A percentile compares a stretch with the other conserved stretches of the same genome.
Conservation (phyloP, 2,329 filamentous ascomycete genomes). For the Clonostachys solani region DNA sequence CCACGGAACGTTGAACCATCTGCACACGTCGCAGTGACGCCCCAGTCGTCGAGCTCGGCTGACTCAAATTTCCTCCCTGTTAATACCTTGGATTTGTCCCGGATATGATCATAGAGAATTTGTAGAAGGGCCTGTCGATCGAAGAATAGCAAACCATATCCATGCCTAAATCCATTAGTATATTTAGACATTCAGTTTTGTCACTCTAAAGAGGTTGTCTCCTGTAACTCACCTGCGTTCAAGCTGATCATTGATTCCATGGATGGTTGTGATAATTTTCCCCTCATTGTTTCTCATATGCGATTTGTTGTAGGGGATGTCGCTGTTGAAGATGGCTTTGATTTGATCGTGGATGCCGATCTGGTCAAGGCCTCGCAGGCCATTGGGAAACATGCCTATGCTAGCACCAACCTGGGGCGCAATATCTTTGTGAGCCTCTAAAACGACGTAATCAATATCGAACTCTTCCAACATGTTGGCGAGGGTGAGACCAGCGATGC, state of each 20-base stretch:
- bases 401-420: constrained; percentile 41
- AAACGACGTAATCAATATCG: constrained; percentile 41
- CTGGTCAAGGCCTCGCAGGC: constrained; percentile 42
- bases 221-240: too few species aligned
- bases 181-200: too few species aligned
- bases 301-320: neutral
- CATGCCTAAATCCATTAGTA: neutral
- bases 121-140: neutral
- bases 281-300: neutral
- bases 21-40: neutral
- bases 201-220: too few species aligned
- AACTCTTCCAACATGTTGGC: constrained; percentile 32
- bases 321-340: neutral
- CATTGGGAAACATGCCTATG: constrained; percentile 38
- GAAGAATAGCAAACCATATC: neutral
- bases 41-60: neutral
- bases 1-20: neutral
- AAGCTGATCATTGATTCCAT: too few species aligned
- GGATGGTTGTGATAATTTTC: too few species aligned
- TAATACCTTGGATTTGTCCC: neutral
- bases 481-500: constrained; percentile 33
- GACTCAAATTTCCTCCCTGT: neutral
- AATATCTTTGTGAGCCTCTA: constrained; percentile 36
- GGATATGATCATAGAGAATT: neutral
- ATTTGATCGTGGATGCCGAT: constrained; percentile 21